Conservation (phyloP, 768 basidiomycete species). For the Trametes coccinea region DNA sequence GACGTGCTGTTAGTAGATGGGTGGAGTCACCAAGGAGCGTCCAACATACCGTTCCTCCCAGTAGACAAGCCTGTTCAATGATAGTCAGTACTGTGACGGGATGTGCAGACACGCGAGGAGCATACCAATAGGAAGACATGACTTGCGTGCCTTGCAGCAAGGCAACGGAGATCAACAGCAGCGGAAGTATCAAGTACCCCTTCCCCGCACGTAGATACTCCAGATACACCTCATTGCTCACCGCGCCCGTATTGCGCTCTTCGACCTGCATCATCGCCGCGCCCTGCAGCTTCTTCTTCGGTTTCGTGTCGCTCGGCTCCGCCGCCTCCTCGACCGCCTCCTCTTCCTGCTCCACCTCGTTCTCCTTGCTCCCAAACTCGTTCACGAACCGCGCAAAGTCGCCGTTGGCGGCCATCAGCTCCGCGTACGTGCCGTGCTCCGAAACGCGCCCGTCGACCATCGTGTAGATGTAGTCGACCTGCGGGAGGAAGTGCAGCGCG, state of each 20-base stretch:
- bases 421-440: constrained; percentile 77
- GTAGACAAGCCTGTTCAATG: constrained; percentile 64
- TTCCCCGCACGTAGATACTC: constrained; percentile 71
- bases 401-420: constrained; percentile 63
- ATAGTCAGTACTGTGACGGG: constrained; percentile 1
- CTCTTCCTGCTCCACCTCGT: constrained; percentile 48
- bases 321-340: constrained; percentile 40
- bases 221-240: constrained; percentile 54
- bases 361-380: constrained; percentile 76
- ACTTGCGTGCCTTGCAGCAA: constrained; percentile 71
- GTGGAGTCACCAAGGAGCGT: background rate
- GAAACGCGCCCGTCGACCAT: constrained; percentile 75
- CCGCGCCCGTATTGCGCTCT: constrained; percentile 77
- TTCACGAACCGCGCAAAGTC: constrained; percentile 71
- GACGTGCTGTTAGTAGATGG: constrained; percentile 17
- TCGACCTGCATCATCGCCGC: constrained; percentile 78
- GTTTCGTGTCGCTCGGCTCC: constrained; percentile 34
- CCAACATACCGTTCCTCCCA: constrained; percentile 67
- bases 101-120: background rate
- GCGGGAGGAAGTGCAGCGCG: constrained; percentile 84
- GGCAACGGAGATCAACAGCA: constrained; percentile 59
- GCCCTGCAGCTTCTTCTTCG: constrained; percentile 43
- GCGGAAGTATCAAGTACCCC: constrained; percentile 63
- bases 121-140: constrained; percentile 74
- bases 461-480: constrained; percentile 84